Conservation (phyloP, 1,284 basidiomycete genomes). For the Earliella scabrosa region DNA sequence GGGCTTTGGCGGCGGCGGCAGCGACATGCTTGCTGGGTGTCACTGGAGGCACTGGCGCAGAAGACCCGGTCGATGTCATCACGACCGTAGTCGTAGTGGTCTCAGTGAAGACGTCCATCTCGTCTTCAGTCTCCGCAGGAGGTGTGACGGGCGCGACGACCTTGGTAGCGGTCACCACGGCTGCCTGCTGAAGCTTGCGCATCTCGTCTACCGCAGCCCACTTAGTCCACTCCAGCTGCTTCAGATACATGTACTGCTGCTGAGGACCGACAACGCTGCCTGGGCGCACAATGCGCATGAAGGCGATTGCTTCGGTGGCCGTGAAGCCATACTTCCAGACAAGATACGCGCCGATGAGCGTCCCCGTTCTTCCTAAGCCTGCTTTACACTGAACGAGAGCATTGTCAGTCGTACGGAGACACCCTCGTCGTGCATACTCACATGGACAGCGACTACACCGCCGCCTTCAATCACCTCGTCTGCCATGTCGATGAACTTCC, state of each 20-base stretch:
- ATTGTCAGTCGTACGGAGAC: conserved; percentile 26
- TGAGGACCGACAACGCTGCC: conserved; percentile 95
- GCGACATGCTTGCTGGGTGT: conserved; percentile 79
- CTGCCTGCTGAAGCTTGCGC: conserved; percentile 50
- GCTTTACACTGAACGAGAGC: conserved; percentile 79
- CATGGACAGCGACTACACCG: conserved; percentile 88
- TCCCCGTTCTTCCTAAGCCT: conserved; percentile 91
- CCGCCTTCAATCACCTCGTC: conserved; percentile 81
- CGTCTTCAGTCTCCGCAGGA: conserved; percentile 72
- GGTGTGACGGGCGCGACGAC: conserved; percentile 80
- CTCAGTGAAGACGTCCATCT: conserved; percentile 47
- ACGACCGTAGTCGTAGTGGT: conserved; percentile 38
- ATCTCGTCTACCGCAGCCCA: conserved; percentile 88
- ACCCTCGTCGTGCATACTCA: conserved; percentile 45
- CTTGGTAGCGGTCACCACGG: conserved; percentile 46
- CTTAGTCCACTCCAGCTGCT: conserved; percentile 92
- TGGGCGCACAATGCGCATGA: conserved; percentile 97
- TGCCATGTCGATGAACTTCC: conserved; percentile 86
- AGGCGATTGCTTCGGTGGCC: conserved; percentile 96
- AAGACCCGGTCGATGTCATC: conserved; percentile 36
- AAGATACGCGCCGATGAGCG: conserved; percentile 95
- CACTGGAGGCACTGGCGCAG: conserved; percentile 60
- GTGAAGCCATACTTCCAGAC: conserved; percentile 99
- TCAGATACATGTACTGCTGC: conserved; percentile 96
- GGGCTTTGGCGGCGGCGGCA: conserved; percentile 67